A percentile compares a stretch with the other conserved stretches of the same genome.
Evolutionary conservation across 1,284 basidiomycete genomes (phyloP).

Genomic region (Butyriboletus appendiculatus): DNA sequence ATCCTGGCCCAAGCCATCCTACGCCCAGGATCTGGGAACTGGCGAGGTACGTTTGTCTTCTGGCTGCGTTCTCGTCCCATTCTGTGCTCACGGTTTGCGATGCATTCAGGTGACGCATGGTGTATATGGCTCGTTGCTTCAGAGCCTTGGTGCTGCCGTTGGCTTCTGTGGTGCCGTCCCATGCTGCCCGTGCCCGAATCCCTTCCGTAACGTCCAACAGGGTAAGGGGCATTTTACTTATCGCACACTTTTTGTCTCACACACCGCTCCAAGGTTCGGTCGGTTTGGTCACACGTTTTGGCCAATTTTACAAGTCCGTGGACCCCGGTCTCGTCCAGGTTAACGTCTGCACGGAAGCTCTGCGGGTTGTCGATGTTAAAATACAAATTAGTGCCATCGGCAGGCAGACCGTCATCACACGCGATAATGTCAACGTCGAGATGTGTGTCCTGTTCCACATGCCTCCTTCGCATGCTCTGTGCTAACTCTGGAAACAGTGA

Average conservation of each 20-base stretch:
- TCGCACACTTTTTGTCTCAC: constrained; percentile 10
- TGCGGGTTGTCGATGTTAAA: constrained; percentile 89
- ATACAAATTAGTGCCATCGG: constrained; percentile 91
- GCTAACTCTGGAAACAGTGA: constrained; percentile 52
- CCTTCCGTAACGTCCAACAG: constrained; percentile 80
- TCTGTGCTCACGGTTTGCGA: constrained; percentile 5
- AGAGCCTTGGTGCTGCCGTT: constrained; percentile 58
- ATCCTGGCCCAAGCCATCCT: constrained; percentile 62
- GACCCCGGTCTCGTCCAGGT: constrained; percentile 92
- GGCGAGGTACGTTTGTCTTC: constrained; percentile 43
- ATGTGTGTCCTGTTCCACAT: constrained; percentile 50
- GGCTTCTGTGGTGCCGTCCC: constrained; percentile 81
- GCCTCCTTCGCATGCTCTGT: background rate
- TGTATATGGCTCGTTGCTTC: constrained; percentile 81
- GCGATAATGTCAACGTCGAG: constrained; percentile 88
- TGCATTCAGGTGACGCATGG: constrained; percentile 69
- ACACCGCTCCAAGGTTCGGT: constrained; percentile 64
- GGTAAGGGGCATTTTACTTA: constrained; percentile 42
- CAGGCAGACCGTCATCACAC: constrained; percentile 81
- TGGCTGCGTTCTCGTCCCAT: background rate
- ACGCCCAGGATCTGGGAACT: constrained; percentile 85
- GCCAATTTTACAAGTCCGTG: constrained; percentile 93
- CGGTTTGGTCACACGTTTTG: constrained; percentile 89
- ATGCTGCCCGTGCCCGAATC: constrained; percentile 81
- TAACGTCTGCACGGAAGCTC: constrained; percentile 89